Base-by-base conservation (phyloP, 164 flowering plant species). In the Liquidambar formosana region DNA sequence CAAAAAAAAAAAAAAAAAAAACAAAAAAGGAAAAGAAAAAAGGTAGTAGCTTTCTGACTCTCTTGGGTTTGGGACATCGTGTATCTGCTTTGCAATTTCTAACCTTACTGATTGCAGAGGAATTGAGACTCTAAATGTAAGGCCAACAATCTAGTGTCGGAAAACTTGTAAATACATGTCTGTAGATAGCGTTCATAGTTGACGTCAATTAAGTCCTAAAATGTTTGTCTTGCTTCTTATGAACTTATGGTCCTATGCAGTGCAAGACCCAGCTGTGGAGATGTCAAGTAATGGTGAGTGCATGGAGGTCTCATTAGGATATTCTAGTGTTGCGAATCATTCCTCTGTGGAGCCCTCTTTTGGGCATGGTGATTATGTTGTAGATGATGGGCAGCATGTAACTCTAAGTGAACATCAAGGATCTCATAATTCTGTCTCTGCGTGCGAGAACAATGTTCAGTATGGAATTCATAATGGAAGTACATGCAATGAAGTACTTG, bases 231-330 rank as follows among this genome's bases (percentile, higher is more conserved):
- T 33, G 6, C 41, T 33, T 33, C 41, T 33, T 33, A 33, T 6
- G 22, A 54, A 51, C 21, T 65, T 18, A n/a, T 61, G 43, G 57
- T 61, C 25, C 54, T 14, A 46, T 77, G 65, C 72, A 67, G 71
- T 67, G 64, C 26, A 67, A 51, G 64, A 69, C 53, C 53, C 47
- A 21, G 26, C 66, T 45, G 15, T 63, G 49, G 68, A 71, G 51
- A 45, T 26, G 43, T 11, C 66, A 38, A 64, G 44, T 11, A 68
- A 61, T 61, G 46, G 18, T 41, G 67, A 71, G 63, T 28, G 52
- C 69, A 43, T 26, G 51, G 72, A 60, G 16, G 21, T 57, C n/a
- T 26, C 59, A 57, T 57, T 57, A 23, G 61, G 72, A 44, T 63
- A 51, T 28, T 58, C 48, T 61, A 48, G 10, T 23, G 19, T 65